Evolutionary conservation across 1,284 basidiomycete genomes (phyloP).

Genomic region (Sanguinoderma infundibulare): DNA sequence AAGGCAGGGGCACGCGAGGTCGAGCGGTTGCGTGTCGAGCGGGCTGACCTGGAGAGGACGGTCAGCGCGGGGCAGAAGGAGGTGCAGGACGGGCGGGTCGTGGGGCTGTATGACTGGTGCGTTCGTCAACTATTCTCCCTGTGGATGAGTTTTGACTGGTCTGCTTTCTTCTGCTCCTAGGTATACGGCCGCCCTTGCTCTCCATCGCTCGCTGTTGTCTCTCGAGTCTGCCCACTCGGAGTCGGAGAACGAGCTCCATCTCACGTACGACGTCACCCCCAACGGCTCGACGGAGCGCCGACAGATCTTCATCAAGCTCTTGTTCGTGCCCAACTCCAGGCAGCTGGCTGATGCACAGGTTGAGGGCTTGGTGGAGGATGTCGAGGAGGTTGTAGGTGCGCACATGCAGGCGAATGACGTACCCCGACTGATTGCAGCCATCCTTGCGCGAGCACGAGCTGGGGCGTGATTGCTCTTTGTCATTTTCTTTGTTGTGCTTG

Average conservation of each 20-base stretch:
- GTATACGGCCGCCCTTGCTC: constrained; percentile 67
- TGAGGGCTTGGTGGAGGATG: constrained; percentile 54
- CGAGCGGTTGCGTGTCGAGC: constrained; percentile 65
- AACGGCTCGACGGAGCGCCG: constrained; percentile 20
- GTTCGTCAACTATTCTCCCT: constrained; percentile 19
- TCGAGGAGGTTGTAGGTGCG: constrained; percentile 63
- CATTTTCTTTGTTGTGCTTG: background rate
- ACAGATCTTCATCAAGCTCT: constrained; percentile 55
- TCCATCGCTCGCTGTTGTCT: constrained; percentile 66
- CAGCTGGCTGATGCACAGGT: constrained; percentile 62
- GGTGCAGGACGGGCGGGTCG: constrained; percentile 65
- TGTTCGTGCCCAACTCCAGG: constrained; percentile 72
- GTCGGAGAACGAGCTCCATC: constrained; percentile 75
- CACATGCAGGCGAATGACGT: constrained; percentile 74
- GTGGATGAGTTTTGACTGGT: background rate
- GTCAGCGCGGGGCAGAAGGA: constrained; percentile 64
- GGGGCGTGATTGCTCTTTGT: constrained; percentile 11
- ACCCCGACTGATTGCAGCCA: constrained; percentile 68
- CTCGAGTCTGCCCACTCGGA: constrained; percentile 62
- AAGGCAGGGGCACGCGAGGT: constrained; percentile 62
- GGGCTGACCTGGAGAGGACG: constrained; percentile 72
- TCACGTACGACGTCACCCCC: constrained; percentile 60
- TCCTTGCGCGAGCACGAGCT: constrained; percentile 52
- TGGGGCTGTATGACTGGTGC: constrained; percentile 73
- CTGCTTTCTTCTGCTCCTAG: constrained; percentile 40